A percentile compares a stretch with the other conserved stretches of the same genome.
Evolutionary conservation across 257 asterid species (phyloP).

Genomic region (Nicotiana attenuata): DNA sequence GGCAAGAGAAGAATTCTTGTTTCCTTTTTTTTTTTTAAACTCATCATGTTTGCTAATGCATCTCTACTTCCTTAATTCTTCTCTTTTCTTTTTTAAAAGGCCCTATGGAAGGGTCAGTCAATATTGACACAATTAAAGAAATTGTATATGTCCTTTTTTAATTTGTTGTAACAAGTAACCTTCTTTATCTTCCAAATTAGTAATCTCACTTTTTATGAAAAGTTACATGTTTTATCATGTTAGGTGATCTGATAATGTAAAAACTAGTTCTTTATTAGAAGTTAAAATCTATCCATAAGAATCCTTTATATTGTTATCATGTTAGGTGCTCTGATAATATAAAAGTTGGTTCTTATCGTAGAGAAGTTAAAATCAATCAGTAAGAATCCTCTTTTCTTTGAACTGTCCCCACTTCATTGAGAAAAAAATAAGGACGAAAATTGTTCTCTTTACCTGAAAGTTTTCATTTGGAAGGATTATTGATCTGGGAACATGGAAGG

Average conservation of each 20-base stretch:
- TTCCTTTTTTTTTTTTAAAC: conserved; percentile 22
- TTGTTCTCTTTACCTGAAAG: conserved; percentile 48
- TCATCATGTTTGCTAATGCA: neutral
- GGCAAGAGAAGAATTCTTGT: conserved; percentile 24
- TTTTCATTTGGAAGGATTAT: conserved; percentile 58
- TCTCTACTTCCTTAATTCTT: neutral
- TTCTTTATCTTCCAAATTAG: neutral
- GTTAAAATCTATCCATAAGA: no score
- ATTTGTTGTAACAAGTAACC: neutral
- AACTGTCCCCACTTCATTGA: neutral
- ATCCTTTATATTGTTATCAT: no score
- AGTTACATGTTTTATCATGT: neutral
- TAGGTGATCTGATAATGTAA: no score
- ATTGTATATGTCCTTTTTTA: no score
- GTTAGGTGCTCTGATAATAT: no score
- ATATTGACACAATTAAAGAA: no score
- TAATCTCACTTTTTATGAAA: neutral
- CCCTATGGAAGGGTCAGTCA: neutral
- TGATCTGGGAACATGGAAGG: conserved; percentile 54
- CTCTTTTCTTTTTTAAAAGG: neutral
- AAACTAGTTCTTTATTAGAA: no score
- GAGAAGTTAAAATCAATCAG: neutral
- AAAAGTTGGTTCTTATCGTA: no score
- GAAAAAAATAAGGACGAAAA: neutral
- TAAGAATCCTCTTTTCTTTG: neutral